Conservation (phyloP, 1,139 yeast species). For the Lodderomyces metapsilosis region DNA sequence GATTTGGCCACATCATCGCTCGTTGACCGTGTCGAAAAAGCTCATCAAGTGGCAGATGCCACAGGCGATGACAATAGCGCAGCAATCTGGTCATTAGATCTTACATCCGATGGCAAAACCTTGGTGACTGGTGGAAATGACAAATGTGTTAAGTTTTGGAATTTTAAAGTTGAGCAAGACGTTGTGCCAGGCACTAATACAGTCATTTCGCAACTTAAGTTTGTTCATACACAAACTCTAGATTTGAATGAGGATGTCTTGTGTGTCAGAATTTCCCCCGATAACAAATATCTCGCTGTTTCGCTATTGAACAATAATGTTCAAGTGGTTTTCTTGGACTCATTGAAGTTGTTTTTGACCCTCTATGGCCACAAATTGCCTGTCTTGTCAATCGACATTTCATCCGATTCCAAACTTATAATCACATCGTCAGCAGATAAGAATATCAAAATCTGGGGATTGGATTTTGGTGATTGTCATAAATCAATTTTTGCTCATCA, state of each 20-base stretch:
- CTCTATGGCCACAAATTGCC: conserved; percentile 96
- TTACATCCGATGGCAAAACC: conserved; percentile 81
- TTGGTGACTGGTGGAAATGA: conserved; percentile 94
- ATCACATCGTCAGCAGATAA: conserved; percentile 96
- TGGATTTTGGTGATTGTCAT: conserved; percentile 98
- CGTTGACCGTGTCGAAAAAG: conserved; percentile 67
- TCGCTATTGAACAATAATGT: conserved; percentile 90
- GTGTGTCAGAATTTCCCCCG: conserved; percentile 80
- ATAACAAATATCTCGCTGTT: conserved; percentile 72
- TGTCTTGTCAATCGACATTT: conserved; percentile 84
- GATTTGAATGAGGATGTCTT: conserved; percentile 86
- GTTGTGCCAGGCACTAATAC: conserved; percentile 67
- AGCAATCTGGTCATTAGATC: conserved; percentile 89
- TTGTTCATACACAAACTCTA: conserved; percentile 75
- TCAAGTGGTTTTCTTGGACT: conserved; percentile 84
- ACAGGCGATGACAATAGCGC: conserved; percentile 45
- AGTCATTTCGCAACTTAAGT: conserved; percentile 50
- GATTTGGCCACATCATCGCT: conserved; percentile 83
- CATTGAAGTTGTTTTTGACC: conserved; percentile 82
- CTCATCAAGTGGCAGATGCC: conserved; percentile 45
- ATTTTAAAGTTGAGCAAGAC: conserved; percentile 65
- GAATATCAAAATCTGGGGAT: conserved; percentile 96
- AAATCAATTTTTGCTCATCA: conserved; percentile 95
- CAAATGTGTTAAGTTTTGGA: conserved; percentile 87
- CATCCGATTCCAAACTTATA: conserved; percentile 80